These are phyloP conservation scores for Chrysanthemum seticuspe DNA, from an alignment of 129 eudicot genomes.

Conservation along the genomic window DNA sequence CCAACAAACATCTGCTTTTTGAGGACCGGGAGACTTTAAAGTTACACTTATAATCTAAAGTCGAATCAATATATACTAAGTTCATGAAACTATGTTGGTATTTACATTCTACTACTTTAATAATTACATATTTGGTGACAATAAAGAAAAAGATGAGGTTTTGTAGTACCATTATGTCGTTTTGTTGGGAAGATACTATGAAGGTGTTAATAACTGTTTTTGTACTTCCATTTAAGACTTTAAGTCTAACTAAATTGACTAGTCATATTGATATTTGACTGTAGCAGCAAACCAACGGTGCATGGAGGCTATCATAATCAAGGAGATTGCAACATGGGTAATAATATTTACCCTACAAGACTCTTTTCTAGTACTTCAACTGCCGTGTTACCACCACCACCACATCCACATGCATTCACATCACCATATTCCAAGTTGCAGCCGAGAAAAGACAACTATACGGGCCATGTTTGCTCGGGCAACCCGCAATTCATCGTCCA, in stretches of 20 bases:
- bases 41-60: too few relatives aligned
- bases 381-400: constrained; percentile 40
- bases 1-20: too few relatives aligned
- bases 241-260: neutral
- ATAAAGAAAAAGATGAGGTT: neutral
- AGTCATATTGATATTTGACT: neutral
- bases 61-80: too few relatives aligned
- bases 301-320: constrained; percentile 61
- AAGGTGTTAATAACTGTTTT: neutral
- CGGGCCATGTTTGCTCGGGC: constrained; percentile 54
- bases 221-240: neutral
- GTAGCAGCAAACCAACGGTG: constrained; percentile 56
- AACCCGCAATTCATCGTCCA: constrained; percentile 29
- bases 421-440: constrained; percentile 44
- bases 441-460: constrained; percentile 50
- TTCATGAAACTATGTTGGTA: too few relatives aligned
- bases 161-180: neutral
- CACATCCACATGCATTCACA: constrained; percentile 26
- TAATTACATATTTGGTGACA: too few relatives aligned
- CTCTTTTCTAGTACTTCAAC: constrained; percentile 40
- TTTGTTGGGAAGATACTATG: neutral
- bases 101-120: too few relatives aligned
- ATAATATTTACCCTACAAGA: constrained; percentile 51
- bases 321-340: constrained; percentile 35
- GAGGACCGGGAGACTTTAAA: too few relatives aligned